Percentiles rank a stretch among this genome's conserved stretches.
Evolutionary conservation across 352 stramenopile genomes (phyloP).

Genomic region (Pythium apleroticum): DNA sequence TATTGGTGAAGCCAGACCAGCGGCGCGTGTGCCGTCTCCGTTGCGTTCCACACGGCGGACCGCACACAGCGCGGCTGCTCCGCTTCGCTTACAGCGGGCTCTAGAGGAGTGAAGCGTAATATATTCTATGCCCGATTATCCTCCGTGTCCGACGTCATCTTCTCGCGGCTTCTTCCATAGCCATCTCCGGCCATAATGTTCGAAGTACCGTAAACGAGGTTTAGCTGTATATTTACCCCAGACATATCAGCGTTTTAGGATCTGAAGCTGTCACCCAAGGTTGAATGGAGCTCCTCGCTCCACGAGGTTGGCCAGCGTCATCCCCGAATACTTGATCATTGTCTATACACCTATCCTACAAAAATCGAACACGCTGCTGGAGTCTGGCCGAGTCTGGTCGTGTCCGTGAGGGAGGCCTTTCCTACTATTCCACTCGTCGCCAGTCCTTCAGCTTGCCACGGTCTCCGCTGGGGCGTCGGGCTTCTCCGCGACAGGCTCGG

Average conservation of each 20-base stretch:
- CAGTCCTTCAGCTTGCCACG: neutral
- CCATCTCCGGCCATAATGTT: neutral
- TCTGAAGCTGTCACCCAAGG: neutral
- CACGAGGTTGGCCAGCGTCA: neutral
- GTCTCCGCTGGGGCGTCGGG: neutral
- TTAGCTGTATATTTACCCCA: neutral
- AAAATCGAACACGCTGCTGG: slow-evolving; percentile 2
- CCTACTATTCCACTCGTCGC: neutral
- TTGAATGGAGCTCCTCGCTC: neutral
- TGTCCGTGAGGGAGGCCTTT: neutral
- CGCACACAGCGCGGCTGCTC: neutral
- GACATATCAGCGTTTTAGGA: neutral
- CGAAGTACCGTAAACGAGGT: neutral
- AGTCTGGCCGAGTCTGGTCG: neutral
- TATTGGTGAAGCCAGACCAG: neutral
- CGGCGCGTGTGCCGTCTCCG: neutral
- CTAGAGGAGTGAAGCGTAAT: neutral
- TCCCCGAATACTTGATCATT: slow-evolving; percentile 9
- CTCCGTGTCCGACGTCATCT: neutral
- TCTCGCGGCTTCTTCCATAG: neutral
- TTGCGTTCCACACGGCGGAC: neutral
- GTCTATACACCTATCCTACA: slow-evolving; percentile 22
- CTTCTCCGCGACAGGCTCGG: neutral
- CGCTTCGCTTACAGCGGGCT: neutral
- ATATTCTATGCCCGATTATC: neutral